Percentiles rank a stretch among this genome's conserved stretches.
Conservation (phyloP, 1,284 basidiomycete species). For the Leccinum laetum region DNA sequence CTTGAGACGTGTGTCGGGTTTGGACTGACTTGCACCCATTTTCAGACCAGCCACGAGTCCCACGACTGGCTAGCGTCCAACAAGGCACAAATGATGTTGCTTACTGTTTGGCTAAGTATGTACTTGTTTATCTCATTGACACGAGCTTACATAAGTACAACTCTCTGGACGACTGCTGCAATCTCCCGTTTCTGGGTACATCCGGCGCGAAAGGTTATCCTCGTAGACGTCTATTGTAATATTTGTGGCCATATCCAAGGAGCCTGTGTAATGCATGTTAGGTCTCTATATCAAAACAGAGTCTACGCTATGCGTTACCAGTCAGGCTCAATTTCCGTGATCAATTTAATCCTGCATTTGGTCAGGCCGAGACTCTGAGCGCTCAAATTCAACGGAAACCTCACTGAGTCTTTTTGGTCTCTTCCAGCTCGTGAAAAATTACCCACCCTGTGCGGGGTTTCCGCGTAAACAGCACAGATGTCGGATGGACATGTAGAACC, state of each 20-base stretch:
- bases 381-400: conserved; percentile 25
- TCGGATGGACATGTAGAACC: conserved; percentile 90
- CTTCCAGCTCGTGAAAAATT: conserved; percentile 93
- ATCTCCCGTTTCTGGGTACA: no score
- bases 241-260: conserved; percentile 51
- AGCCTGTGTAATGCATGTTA: conserved; percentile 35
- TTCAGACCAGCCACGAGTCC: conserved; percentile 7
- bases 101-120: conserved; percentile 19
- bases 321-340: conserved; percentile 63
- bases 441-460: conserved; percentile 92
- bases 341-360: conserved; percentile 45
- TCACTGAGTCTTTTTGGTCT: conserved; percentile 90
- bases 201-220: neutral
- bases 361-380: neutral
- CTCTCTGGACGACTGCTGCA: neutral
- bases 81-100: conserved; percentile 4
- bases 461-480: conserved; percentile 92
- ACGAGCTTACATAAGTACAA: neutral
- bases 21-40: conserved; percentile 74
- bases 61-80: neutral
- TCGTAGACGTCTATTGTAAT: conserved; percentile 31
- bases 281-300: neutral
- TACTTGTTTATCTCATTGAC: neutral
- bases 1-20: conserved; percentile 50
- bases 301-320: conserved; percentile 38